Evolutionary conservation across 2,329 filamentous ascomycete genomes (phyloP), one percentile per base, ranked within the genome.

Genomic region (Verruconis gallopava): DNA sequence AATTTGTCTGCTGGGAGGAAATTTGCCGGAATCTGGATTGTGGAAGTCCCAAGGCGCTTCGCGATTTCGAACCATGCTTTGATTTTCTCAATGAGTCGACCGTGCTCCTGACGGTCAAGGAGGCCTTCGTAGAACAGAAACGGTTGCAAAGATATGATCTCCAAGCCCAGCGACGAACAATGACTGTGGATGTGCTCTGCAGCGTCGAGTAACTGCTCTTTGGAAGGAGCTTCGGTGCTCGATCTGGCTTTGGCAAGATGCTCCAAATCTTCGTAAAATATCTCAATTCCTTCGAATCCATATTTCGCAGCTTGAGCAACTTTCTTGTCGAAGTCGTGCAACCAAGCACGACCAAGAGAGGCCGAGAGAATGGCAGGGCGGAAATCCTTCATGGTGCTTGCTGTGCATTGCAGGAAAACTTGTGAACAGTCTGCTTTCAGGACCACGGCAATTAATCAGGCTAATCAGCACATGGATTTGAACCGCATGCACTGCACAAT

Each of bases 101-200:
- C 59, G 51, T 82, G 79, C 45, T 72, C 65, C 13, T 59, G 50
- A 5, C 79, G 67, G 57, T 85, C 75, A 4, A 77, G 46, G 0
- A 86, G 67, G 1, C 83, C 84, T 49, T 86, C 84, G 59, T 81
- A 86, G 60, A 85, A 75, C 63, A 74, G 72, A 55, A 89, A 88
- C 0, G 84, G 84, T 53, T 85, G 82, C 1, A 88, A 67, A 47
- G 75, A 78, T 49, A 85, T 67, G 49, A 85, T 72, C 6, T 63
- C 52, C 15, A 85, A 66, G 22, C 56, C 58, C 19, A 74, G 66
- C 2, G 65, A 61, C 18, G 66, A 57, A 58, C 78, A 83, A 34
- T 84, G 66, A 0, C 60, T 53, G 18, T 65, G 66, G 45, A 83
- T 70, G 38, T 69, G 60, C 3, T 59, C 55, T 19, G 81, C 79